A percentile compares a stretch with the other conserved stretches of the same genome.
phyloP scores from a whole-genome alignment of 805 yeast genomes.

The Schizosaccharomyces pombe region DNA sequence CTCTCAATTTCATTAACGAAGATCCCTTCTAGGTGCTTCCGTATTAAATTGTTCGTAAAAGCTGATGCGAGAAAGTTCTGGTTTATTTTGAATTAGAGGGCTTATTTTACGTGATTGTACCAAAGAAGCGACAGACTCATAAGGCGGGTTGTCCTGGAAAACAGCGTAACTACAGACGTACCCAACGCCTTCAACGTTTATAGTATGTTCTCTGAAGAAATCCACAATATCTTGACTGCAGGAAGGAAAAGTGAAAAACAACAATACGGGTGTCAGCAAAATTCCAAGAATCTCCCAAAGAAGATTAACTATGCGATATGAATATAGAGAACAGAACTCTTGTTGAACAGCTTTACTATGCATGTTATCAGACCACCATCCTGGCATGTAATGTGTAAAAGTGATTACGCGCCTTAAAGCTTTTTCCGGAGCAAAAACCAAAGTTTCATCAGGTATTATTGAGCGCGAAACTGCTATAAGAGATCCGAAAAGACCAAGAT shows the following conservation, averaged over 20 bases:
- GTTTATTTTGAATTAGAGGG: background rate
- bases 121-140: background rate
- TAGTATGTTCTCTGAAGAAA: slow-evolving; percentile 70
- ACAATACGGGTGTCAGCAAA: slow-evolving; percentile 64
- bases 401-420: slow-evolving; percentile 58
- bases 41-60: background rate
- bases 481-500: slow-evolving; percentile 72
- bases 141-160: slow-evolving; percentile 28
- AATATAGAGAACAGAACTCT: slow-evolving; percentile 61
- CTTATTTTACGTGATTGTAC: background rate
- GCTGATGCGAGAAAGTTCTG: background rate
- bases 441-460: slow-evolving; percentile 37
- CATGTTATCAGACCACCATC: slow-evolving; percentile 60
- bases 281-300: slow-evolving; percentile 62
- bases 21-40: background rate
- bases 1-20: too few relatives aligned
- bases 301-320: slow-evolving; percentile 45
- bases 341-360: slow-evolving; percentile 41
- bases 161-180: slow-evolving; percentile 85
- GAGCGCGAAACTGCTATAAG: slow-evolving; percentile 64
- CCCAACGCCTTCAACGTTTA: slow-evolving; percentile 85
- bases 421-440: slow-evolving; percentile 81
- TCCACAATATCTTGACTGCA: slow-evolving; percentile 59
- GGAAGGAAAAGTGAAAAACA: slow-evolving; percentile 62
- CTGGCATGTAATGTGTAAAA: slow-evolving; percentile 77